These are phyloP conservation scores for Porogramme epimiltina DNA, from an alignment of 1,284 basidiomycete species.

Conservation along the genomic window DNA sequence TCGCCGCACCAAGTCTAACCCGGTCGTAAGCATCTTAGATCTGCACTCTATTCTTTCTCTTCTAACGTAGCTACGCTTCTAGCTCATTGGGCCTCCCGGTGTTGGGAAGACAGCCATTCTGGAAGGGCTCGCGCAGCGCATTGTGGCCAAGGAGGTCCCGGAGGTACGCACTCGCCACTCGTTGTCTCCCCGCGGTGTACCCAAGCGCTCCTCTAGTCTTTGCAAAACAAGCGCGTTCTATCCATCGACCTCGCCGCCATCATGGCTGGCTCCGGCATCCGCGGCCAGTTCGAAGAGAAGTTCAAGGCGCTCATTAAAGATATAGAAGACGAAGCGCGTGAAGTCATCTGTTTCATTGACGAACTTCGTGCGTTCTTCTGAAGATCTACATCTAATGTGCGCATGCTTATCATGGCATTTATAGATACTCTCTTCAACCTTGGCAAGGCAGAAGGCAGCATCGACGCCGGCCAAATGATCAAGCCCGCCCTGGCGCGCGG, in stretches of 20 bases:
- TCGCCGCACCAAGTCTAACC: constrained; percentile 85
- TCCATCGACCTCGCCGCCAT: constrained; percentile 82
- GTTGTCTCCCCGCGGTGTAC: not conserved
- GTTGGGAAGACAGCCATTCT: constrained; percentile 93
- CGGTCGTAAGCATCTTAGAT: constrained; percentile 56
- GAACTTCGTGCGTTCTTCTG: constrained; percentile 73
- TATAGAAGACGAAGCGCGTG: constrained; percentile 82
- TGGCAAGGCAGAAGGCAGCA: constrained; percentile 89
- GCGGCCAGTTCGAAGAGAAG: constrained; percentile 91
- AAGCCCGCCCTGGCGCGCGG: constrained; percentile 87
- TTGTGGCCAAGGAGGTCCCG: constrained; percentile 90
- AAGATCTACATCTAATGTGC: not conserved
- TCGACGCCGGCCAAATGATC: constrained; percentile 92
- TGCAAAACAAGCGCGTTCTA: constrained; percentile 82
- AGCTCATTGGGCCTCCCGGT: constrained; percentile 81
- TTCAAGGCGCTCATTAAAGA: constrained; percentile 87
- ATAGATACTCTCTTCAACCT: constrained; percentile 81
- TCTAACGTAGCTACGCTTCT: not conserved
- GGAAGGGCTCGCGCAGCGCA: constrained; percentile 88
- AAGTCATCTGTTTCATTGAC: constrained; percentile 88
- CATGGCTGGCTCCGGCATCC: constrained; percentile 85
- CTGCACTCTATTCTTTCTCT: not conserved
- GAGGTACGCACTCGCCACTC: constrained; percentile 53
- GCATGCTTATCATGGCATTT: not conserved
- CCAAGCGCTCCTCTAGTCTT: constrained; percentile 48